Evolutionary conservation across 2,329 filamentous ascomycete species (phyloP), one percentile per base, ranked within the genome.

Genomic region (Didymosphaeria variabile): DNA sequence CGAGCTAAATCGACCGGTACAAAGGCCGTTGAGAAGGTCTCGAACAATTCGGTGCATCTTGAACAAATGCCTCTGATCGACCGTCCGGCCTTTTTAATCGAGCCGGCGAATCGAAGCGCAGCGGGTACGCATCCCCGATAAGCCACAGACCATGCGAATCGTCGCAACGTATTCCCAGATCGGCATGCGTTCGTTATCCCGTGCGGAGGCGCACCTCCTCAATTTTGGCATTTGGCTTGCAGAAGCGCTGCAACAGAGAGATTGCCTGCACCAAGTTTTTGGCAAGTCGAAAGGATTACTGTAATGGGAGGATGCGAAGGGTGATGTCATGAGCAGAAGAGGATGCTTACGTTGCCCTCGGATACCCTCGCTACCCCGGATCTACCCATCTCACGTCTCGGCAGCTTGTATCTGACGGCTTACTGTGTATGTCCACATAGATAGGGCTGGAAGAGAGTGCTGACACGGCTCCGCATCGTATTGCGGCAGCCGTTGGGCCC

Each of bases 381-480:
- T 46, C 36, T 42, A 42, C 38, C n/a, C 53, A 34, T 55, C 51
- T 55, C 23, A 55, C 42, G 12, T 46, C 52, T 50, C 54, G 23
- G 31, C 56, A 49, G 54, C 55, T 50, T 55, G 40, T 17, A 15
- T 55, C 55, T 45, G 52, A 38, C 31, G 29, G 42, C 57, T 59
- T 55, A n/a, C n/a, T n/a, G n/a, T n/a, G n/a, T n/a, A 50, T 47
- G 45, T 31, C 26, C 51, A 34, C 26, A 51, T 44, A 26, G 12
- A 29, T 61, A 61, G 50, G 59, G 59, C 59, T 61, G 55, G 59
- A 61, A 61, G 29, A 61, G 59, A 58, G 59, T 61, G 38, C 59
- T 61, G 59, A 61, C 59, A 61, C n/a, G 45, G 40, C 53, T 55
- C 42, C 26, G 53, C 40, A 46, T 55, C 17, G 40, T 55, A 17